These are phyloP conservation scores for Wickerhamomyces rabaulensis DNA, from an alignment of 805 yeast species.

Conservation along the genomic window DNA sequence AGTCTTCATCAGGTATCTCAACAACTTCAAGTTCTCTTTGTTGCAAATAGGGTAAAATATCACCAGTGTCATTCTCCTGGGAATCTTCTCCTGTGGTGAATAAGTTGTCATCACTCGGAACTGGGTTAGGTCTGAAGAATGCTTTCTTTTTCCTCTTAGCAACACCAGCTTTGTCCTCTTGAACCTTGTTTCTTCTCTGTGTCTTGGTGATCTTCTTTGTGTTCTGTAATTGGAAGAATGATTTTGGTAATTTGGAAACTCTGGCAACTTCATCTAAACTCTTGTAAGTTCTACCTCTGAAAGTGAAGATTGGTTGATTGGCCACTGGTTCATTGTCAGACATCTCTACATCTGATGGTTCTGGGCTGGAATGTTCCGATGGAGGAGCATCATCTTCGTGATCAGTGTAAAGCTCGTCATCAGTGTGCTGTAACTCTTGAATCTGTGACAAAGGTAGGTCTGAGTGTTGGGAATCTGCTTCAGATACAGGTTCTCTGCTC, in stretches of 20 bases:
- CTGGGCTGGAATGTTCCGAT: conserved; percentile 11
- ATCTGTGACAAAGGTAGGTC: background rate
- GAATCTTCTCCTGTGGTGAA: conserved; percentile 12
- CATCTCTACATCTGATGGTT: conserved; percentile 1
- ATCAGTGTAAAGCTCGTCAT: conserved; percentile 15
- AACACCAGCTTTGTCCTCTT: conserved; percentile 15
- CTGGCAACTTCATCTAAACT: conserved; percentile 15
- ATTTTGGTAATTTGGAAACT: conserved; percentile 19
- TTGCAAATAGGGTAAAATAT: background rate
- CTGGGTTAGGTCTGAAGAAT: background rate
- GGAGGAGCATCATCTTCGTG: conserved; percentile 13
- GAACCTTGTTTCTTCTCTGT: conserved; percentile 1
- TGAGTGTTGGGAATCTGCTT: conserved; percentile 1
- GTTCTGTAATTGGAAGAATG: conserved; percentile 13
- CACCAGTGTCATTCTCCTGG: background rate
- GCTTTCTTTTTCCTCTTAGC: conserved; percentile 16
- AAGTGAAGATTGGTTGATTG: background rate
- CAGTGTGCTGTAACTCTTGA: conserved; percentile 3
- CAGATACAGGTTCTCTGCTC: background rate
- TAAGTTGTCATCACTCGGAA: background rate
- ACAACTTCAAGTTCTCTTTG: background rate
- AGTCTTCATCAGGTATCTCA: background rate
- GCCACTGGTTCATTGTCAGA: background rate
- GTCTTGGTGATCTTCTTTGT: background rate
- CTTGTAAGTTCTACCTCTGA: conserved; percentile 19